Conservation (phyloP, 2,329 filamentous ascomycete species). For the Periconia sp. region DNA sequence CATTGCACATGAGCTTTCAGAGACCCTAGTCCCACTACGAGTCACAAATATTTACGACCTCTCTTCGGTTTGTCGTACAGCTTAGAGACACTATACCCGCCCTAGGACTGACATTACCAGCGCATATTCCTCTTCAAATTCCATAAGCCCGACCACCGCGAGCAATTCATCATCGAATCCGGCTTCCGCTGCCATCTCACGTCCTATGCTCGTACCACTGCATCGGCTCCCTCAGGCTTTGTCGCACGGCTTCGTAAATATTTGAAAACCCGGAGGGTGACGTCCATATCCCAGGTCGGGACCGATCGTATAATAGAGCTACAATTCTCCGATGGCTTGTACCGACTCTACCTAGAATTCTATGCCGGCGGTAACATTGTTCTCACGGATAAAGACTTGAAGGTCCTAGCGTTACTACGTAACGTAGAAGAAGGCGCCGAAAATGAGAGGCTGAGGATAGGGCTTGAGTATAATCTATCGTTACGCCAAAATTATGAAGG, state of each 20-base stretch:
- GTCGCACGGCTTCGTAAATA: constrained; percentile 85
- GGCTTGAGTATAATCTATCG: constrained; percentile 78
- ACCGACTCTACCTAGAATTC: constrained; percentile 89
- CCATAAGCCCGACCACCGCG: constrained; percentile 84
- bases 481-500: constrained; percentile 84
- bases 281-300: constrained; percentile 81
- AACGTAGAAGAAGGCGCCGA: constrained; percentile 80
- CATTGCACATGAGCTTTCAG: constrained; percentile 90
- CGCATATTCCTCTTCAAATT: constrained; percentile 97
- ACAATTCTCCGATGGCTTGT: constrained; percentile 88
- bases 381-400: constrained; percentile 82
- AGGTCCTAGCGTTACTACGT: constrained; percentile 80
- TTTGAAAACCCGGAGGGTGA: constrained; percentile 85
- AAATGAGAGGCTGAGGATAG: constrained; percentile 82
- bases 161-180: constrained; percentile 90
- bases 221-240: constrained; percentile 82
- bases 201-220: constrained; percentile 85
- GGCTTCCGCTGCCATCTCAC: constrained; percentile 97
- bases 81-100: background rate
- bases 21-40: constrained; percentile 76
- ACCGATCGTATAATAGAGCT: constrained; percentile 94
- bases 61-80: constrained; percentile 65
- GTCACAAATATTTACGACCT: constrained; percentile 96
- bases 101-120: constrained; percentile 38
- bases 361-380: constrained; percentile 96